Base-by-base conservation (phyloP, 2,329 filamentous ascomycete species). In the Calonectria henricotiae region DNA sequence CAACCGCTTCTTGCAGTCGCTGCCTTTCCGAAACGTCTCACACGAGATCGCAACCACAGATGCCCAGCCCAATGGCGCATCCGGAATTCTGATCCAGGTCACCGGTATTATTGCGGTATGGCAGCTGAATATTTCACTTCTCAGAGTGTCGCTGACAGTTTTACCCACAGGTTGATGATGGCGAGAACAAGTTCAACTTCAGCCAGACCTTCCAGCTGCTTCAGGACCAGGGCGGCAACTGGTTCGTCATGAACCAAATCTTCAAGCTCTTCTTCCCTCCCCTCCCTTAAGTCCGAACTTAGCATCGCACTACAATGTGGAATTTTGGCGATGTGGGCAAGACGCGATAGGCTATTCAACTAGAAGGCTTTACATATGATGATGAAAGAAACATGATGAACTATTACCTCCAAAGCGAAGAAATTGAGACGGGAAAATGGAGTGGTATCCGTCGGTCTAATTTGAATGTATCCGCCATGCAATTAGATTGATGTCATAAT, bases 161-260 rank as follows among this genome's bases (percentile, higher is more conserved):
- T 1, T 6, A 12, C 44, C 37, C n/a, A 15, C 49, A 97, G 94
- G 91, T 97, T 78, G 94, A 98, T 74, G 95, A 95, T 76, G 91
- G 95, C 84, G 88, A 93, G 82, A 90, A 90, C 79, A 94, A 94
- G 51, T 96, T 98, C 92, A 95, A 90, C 89, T 99, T 95, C 86
- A 92, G 92, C 67, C 95, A 98, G 86, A 86, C 89, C 67, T 98
- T 98, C 89, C 93, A 97, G 84, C 92, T 98, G 73, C 84, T 90
- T 75, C 91, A 90, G 71, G 92, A 94, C 66, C 84, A 84, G 62
- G 83, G 84, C 32, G 92, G 91, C 77, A 91, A 88, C 84, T 98
- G 93, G 87, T 98, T 90, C 83, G 93, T 98, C 81, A 92, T 92
- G 86, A 98, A 98, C 88, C 96, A 98, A 83, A 86, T 98, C 82